phyloP scores from a whole-genome alignment of 257 asterid species.

The Nicotiana tabacum region DNA sequence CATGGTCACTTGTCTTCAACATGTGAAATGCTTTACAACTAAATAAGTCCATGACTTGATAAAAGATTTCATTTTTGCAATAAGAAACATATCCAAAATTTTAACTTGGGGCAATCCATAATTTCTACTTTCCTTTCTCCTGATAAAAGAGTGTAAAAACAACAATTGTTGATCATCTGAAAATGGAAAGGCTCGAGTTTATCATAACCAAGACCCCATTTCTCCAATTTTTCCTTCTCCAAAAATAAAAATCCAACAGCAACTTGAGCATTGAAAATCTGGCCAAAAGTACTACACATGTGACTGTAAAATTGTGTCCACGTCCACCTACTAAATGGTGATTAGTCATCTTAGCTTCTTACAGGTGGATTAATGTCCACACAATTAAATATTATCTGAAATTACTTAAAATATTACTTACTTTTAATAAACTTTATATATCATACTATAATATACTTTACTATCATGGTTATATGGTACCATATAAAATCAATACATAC shows the following conservation, averaged over 20 bases:
- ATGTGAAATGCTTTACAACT: neutral
- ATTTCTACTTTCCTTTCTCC: conserved; percentile 7
- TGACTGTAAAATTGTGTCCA: no score
- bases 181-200: neutral
- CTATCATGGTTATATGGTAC: no score
- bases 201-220: conserved; percentile 6
- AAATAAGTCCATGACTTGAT: neutral
- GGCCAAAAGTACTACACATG: no score
- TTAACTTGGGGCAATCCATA: neutral
- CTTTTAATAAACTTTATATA: no score
- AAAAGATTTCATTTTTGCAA: neutral
- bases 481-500: no score
- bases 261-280: no score
- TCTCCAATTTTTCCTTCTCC: conserved; percentile 8
- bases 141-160: neutral
- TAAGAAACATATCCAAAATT: neutral
- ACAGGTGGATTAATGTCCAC: no score
- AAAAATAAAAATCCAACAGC: neutral
- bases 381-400: no score
- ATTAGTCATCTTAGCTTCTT: no score
- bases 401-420: no score
- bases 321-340: no score
- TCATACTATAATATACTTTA: no score
- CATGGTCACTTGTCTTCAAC: neutral
- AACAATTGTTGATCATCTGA: neutral